Evolutionary conservation across 495 filamentous ascomycete genomes (phyloP).

Genomic region (Trichoderma reesei): DNA sequence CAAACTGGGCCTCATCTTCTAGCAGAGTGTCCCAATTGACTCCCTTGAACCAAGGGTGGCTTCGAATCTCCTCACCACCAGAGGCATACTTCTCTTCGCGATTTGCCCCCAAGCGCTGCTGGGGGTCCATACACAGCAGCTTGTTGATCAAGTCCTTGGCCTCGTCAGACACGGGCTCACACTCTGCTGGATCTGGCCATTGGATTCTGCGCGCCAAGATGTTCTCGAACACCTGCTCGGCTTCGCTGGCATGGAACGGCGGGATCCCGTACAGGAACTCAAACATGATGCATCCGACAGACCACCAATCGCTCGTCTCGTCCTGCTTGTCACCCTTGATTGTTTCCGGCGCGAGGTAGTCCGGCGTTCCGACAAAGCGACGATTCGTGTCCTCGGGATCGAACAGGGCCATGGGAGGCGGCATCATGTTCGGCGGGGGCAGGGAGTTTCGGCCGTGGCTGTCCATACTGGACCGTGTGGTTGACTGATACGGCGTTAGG

Average conservation of each 20-base stretch:
- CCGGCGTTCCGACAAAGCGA: constrained; percentile 91
- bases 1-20: constrained; percentile 88
- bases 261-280: constrained; percentile 90
- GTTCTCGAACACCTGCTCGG: constrained; percentile 94
- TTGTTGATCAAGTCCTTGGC: constrained; percentile 89
- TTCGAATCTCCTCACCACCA: constrained; percentile 83
- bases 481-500: constrained; percentile 51
- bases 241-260: constrained; percentile 83
- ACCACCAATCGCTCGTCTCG: constrained; percentile 99
- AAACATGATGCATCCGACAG: constrained; percentile 91
- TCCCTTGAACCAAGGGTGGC: constrained; percentile 79
- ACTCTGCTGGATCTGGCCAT: constrained; percentile 63
- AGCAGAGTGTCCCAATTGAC: constrained; percentile 84
- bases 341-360: constrained; percentile 94
- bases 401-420: constrained; percentile 90
- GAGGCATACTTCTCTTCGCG: constrained; percentile 63
- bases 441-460: constrained; percentile 31
- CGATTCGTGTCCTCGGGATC: constrained; percentile 90
- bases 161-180: constrained; percentile 65
- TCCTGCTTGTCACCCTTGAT: constrained; percentile 93
- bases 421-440: constrained; percentile 72
- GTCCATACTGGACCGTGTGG: constrained; percentile 43
- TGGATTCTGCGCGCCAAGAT: constrained; percentile 81
- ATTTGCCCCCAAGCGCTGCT: constrained; percentile 75
- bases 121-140: constrained; percentile 73